Evolutionary conservation across 495 filamentous ascomycete genomes (phyloP).

Genomic region (Neurospora tetraspora): DNA sequence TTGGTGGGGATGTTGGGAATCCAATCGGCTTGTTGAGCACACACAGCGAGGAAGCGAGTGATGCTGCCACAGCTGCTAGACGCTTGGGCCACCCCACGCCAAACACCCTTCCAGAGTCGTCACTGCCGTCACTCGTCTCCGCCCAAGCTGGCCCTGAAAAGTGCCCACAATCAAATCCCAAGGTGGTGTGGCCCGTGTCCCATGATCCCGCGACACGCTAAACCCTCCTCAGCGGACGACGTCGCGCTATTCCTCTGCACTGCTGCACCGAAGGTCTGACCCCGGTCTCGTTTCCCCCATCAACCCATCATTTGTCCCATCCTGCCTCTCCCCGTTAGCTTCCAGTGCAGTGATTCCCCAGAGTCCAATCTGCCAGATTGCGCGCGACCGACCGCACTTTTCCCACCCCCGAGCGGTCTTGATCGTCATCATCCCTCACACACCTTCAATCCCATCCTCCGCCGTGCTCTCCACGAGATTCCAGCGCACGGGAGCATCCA

Average conservation of each 20-base stretch:
- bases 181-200: constrained; percentile 19
- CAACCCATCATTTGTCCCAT: constrained; percentile 15
- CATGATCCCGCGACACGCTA: constrained; percentile 9
- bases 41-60: neutral
- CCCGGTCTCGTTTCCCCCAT: constrained; percentile 16
- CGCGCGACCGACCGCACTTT: neutral
- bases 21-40: constrained; percentile 2
- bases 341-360: neutral
- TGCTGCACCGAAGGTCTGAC: constrained; percentile 1
- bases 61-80: neutral
- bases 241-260: constrained; percentile 13
- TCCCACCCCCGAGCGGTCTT: neutral
- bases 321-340: neutral
- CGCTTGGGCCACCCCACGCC: neutral
- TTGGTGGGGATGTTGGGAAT: constrained; percentile 5
- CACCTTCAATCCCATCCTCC: neutral
- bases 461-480: neutral
- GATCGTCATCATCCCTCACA: neutral
- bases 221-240: constrained; percentile 4
- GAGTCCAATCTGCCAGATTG: neutral
- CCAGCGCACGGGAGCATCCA: neutral
- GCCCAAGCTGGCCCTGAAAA: neutral
- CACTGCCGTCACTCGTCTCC: constrained; percentile 2
- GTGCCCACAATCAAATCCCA: neutral
- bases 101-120: neutral